Evolutionary conservation across 2,329 filamentous ascomycete species (phyloP).

Genomic region (Coniochaeta ligniaria): DNA sequence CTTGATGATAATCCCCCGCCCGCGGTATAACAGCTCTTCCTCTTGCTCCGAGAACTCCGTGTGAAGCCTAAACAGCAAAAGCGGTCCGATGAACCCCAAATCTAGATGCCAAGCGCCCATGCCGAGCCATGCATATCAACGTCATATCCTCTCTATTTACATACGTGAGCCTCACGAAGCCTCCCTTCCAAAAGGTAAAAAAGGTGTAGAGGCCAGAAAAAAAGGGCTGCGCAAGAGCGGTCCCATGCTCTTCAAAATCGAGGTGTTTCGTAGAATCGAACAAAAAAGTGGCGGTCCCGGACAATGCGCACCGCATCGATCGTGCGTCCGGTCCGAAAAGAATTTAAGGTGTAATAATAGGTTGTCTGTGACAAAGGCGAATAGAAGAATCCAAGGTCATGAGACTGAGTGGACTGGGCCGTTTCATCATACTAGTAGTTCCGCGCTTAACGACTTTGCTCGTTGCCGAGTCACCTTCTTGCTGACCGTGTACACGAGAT

Average conservation of each 20-base stretch:
- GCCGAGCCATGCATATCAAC: slow-evolving; percentile 41
- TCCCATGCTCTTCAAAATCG: not conserved
- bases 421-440: slow-evolving; percentile 10
- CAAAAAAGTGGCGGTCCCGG: not conserved
- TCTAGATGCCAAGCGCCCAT: slow-evolving; percentile 42
- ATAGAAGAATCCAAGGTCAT: not conserved
- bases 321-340: not conserved
- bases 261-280: not conserved
- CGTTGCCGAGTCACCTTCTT: slow-evolving; percentile 55
- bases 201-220: slow-evolving; percentile 9
- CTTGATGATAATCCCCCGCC: slow-evolving; percentile 22
- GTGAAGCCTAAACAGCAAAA: slow-evolving; percentile 25
- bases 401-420: not conserved
- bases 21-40: slow-evolving; percentile 14
- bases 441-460: slow-evolving; percentile 18
- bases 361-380: not conserved
- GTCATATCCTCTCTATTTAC: slow-evolving; percentile 42
- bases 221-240: slow-evolving; percentile 11
- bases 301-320: not conserved
- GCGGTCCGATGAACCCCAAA: slow-evolving; percentile 22
- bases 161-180: slow-evolving; percentile 28
- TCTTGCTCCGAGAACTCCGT: slow-evolving; percentile 39
- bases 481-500: slow-evolving; percentile 65
- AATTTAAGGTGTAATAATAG: not conserved
- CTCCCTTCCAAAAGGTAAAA: slow-evolving; percentile 15